Evolutionary conservation across 371 early-diverging fungal species (phyloP), one percentile per base, ranked within the genome.

Genomic region (Coemansia sp.): DNA sequence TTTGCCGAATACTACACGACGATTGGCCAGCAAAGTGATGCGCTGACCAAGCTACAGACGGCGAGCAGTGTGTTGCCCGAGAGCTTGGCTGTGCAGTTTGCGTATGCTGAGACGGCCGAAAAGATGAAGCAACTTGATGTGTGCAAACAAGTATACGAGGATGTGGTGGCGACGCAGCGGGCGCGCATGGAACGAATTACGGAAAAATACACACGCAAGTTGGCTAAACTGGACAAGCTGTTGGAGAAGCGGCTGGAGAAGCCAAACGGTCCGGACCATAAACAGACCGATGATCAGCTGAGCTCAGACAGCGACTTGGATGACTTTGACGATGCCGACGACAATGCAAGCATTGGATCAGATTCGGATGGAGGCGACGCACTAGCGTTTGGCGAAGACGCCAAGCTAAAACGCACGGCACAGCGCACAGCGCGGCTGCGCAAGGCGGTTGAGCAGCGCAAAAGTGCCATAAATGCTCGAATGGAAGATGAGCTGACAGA

Each of bases 51-150:
- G 28, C 82, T 94, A 60, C 88, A 88, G 64, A 83, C 85, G 39
- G 95, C 88, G 0, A 85, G 87, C 42, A 87, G 91, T 64, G 88
- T 88, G 18, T 75, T 93, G 62, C 94, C 95, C 0, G 73, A 84
- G 2, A 93, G 91, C 73, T 77, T 93, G 52, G 80, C 94, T 5
- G 83, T 97, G 25, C 89, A 87, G 60, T 94, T 96, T 75, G 84
- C 92, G 2, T 89, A 93, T 63, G 92, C 92, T 3, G 97, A 98
- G 73, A 71, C 90, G 52, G 88, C 92, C 53, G 98, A 98, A 75
- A 79, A 84, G 3, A 85, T 84, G 54, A 91, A 89, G 69, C 86
- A 89, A 62, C 70, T 84, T n/a, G 82, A 79, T 4, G 88, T 88
- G 54, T 87, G 92, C n/a, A 84, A 88, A 33, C 71, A 84, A 28